Percentiles rank a stretch among this genome's conserved stretches.
Evolutionary conservation across 2,329 filamentous ascomycete species (phyloP).

Genomic region (Venturia effusa): DNA sequence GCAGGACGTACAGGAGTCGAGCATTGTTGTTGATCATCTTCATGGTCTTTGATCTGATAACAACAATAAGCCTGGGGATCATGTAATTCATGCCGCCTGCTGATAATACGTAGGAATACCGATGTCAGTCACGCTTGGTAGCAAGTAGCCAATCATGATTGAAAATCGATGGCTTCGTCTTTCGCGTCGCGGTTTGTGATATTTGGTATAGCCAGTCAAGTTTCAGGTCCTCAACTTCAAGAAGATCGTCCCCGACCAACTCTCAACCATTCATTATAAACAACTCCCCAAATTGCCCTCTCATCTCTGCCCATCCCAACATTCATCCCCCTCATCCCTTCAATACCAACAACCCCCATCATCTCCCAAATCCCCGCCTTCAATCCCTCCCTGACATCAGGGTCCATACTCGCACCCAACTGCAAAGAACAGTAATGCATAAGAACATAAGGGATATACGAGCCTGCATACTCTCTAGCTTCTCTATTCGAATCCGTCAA

Average conservation of each 20-base stretch:
- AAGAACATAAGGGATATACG: conserved; percentile 47
- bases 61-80: background rate
- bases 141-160: no score
- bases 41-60: background rate
- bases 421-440: conserved; percentile 45
- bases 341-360: conserved; percentile 22
- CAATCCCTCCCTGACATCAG: conserved; percentile 43
- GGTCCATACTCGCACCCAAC: conserved; percentile 36
- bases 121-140: no score
- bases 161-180: no score
- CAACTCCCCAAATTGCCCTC: conserved; percentile 25
- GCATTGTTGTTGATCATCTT: background rate
- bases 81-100: no score
- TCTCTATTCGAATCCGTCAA: conserved; percentile 50
- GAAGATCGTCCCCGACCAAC: conserved; percentile 1
- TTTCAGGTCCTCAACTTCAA: background rate
- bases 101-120: no score
- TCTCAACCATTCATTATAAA: conserved; percentile 26
- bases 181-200: no score
- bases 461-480: conserved; percentile 45
- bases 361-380: conserved; percentile 43
- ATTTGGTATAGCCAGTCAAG: no score
- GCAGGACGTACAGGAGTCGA: background rate
- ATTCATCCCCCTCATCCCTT: conserved; percentile 26
- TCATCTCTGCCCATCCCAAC: conserved; percentile 23